Evolutionary conservation across 2,329 filamentous ascomycete species (phyloP).

Genomic region (Blastomyces silverae): DNA sequence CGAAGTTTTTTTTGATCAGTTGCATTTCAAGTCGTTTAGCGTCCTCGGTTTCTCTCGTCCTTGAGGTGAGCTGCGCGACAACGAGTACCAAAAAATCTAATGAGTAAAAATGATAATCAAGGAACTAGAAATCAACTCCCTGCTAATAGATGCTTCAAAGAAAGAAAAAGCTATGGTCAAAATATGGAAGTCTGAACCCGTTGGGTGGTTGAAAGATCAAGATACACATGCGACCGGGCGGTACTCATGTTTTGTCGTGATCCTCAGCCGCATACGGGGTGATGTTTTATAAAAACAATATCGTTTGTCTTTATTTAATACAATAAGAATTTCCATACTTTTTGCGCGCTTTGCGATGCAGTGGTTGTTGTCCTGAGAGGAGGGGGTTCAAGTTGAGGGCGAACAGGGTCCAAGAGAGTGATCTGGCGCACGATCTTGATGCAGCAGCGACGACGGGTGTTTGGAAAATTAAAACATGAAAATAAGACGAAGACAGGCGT

Average conservation of each 20-base stretch:
- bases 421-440: neutral
- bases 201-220: slow-evolving; percentile 10
- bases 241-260: neutral
- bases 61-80: neutral
- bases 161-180: neutral
- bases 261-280: neutral
- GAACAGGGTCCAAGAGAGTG: neutral
- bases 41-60: neutral
- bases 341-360: neutral
- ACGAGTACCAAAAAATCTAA: neutral
- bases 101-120: neutral
- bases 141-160: neutral
- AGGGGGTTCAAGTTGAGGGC: neutral
- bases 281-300: neutral
- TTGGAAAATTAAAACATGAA: slow-evolving; percentile 1
- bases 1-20: neutral
- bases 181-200: neutral
- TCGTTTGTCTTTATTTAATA: neutral
- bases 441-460: neutral
- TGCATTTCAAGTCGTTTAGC: neutral
- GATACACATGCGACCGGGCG: neutral
- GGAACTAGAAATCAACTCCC: neutral
- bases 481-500: neutral
- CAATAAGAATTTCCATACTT: neutral
- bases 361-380: slow-evolving; percentile 1